Evolutionary conservation across 2,329 filamentous ascomycete genomes (phyloP), one percentile per base, ranked within the genome.

Genomic region (Colletotrichum cuscutae): DNA sequence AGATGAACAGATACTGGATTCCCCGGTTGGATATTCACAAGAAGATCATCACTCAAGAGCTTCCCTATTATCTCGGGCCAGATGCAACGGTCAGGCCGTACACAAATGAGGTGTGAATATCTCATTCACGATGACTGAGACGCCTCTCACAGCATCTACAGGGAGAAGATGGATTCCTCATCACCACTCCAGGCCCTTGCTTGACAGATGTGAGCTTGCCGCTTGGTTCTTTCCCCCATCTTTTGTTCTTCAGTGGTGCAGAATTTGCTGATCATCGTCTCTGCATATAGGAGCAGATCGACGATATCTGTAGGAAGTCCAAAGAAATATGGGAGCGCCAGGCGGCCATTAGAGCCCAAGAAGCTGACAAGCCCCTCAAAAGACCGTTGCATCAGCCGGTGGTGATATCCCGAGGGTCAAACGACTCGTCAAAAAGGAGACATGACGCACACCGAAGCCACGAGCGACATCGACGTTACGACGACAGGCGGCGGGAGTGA

Each of bases 91-190:
- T 90, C 59, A 84, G 89, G 68, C 84, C 88, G 54, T 90, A 86
- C 77, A 90, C 88, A 53, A 83, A 86, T 77, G 85, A 90, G 81
- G 89, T 90, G 83, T 75, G 81, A 78, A 75, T 77, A 79, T 73
- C 49, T 69, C 71, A 62, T 60, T 28, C 74, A 59, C 71, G 66
- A 52, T 75, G 61, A 62, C 66, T 68, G 67, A 76, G 68, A 37
- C 60, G 52, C 59, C 65, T 62, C 73, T 75, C 56, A 74, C 59
- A 35, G 32, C 28, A 76, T 69, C 77, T 67, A 60, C 73, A 90
- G 89, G 89, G 89, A 76, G 88, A 90, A 81, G 89, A 91, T 79
- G 89, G 89, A 2, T 91, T 87, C 76, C 83, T 91, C 71, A 90
- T 91, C 77, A 87, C 86, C 35, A 90, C 88, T 2, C 87, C 88